Conservation (phyloP, 2,329 filamentous ascomycete genomes). For the Sclerotinia nivalis region DNA sequence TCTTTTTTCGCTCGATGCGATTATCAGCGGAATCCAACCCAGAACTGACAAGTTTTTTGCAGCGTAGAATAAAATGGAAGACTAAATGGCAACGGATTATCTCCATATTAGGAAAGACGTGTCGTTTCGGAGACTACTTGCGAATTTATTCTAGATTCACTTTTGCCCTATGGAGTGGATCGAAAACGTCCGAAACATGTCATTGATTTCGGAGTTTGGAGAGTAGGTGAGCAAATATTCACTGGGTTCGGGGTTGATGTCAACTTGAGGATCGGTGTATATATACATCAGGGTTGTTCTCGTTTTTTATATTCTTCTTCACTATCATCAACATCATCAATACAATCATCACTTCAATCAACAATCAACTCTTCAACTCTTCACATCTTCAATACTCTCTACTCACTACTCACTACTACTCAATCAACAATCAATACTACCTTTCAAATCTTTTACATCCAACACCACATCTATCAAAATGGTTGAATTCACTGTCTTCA, state of each 20-base stretch:
- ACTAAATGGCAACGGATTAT: background rate
- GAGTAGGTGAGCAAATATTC: constrained; percentile 4
- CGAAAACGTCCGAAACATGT: background rate
- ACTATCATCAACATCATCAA: constrained; percentile 20
- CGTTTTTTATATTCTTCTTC: constrained; percentile 1
- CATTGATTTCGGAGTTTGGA: constrained; percentile 16
- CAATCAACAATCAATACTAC: background rate
- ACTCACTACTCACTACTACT: background rate
- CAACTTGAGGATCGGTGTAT: background rate
- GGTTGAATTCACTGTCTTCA: constrained; percentile 60
- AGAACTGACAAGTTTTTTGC: background rate
- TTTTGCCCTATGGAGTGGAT: constrained; percentile 19
- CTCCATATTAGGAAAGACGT: background rate
- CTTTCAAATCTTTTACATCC: background rate
- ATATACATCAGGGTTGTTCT: constrained; percentile 1
- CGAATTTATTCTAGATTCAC: background rate
- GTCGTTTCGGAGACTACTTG: background rate
- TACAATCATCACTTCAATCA: constrained; percentile 11
- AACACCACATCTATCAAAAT: constrained; percentile 25
- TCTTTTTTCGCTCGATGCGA: background rate
- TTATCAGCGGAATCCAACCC: background rate
- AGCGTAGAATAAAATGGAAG: background rate
- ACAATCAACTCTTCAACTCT: background rate
- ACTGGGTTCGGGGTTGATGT: background rate
- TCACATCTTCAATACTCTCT: background rate